Conservation (phyloP, 345 rosid genomes). For the Syzygium aromaticum region DNA sequence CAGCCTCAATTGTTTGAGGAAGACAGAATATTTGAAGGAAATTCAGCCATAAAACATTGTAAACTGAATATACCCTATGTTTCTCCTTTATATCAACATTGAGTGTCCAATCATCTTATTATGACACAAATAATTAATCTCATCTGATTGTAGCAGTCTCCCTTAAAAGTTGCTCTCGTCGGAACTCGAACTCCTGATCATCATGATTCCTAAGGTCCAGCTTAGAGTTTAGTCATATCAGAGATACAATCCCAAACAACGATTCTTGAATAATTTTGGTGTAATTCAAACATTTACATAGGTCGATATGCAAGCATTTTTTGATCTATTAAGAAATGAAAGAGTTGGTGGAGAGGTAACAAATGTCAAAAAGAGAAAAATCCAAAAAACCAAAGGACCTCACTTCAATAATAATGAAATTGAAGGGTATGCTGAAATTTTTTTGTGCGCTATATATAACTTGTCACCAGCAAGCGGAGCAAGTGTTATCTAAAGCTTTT, state of each 20-base stretch:
- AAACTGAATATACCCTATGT: not conserved
- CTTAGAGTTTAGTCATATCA: not conserved
- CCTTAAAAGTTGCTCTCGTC: not conserved
- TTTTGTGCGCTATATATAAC: not conserved
- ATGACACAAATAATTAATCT: not conserved
- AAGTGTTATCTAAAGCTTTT: not conserved
- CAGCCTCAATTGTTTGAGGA: too few relatives aligned
- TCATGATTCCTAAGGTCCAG: not conserved
- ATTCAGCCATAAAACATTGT: too few relatives aligned
- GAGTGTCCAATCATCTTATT: not conserved
- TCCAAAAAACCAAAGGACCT: not conserved
- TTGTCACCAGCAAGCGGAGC: not conserved
- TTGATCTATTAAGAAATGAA: not conserved
- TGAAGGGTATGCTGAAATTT: not conserved
- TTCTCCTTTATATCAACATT: not conserved
- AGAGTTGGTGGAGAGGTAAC: not conserved
- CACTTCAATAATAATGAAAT: not conserved
- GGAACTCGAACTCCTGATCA: rapidly evolving
- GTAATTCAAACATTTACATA: not conserved
- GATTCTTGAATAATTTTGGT: too few relatives aligned
- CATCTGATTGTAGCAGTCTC: not conserved
- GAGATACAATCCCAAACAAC: too few relatives aligned
- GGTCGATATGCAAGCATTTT: not conserved
- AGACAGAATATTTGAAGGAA: too few relatives aligned
- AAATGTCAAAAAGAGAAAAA: not conserved